Conservation (phyloP, 2,329 filamentous ascomycete genomes). For the Epichloe festucae region DNA sequence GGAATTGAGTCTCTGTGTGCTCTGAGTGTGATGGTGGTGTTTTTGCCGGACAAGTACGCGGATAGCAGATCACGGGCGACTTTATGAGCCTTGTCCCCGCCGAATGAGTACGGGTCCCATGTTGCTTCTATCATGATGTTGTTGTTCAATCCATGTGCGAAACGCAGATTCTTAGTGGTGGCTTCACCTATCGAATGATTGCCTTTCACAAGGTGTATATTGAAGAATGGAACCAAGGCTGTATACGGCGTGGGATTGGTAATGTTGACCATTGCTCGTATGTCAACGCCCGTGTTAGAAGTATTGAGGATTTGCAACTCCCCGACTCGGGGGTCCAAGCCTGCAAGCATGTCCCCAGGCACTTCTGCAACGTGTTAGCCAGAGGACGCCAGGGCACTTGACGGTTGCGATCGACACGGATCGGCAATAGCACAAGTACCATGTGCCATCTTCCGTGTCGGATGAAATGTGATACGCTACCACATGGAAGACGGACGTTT, state of each 20-base stretch:
- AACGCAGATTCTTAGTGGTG: constrained; percentile 46
- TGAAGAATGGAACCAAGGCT: constrained; percentile 67
- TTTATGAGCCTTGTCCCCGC: constrained; percentile 46
- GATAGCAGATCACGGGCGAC: constrained; percentile 65
- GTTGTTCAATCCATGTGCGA: constrained; percentile 60
- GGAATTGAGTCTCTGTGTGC: constrained; percentile 64
- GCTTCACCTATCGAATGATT: constrained; percentile 64
- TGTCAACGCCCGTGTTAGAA: constrained; percentile 52
- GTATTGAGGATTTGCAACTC: constrained; percentile 63
- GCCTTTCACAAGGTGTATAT: constrained; percentile 63
- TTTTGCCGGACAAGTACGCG: constrained; percentile 76
- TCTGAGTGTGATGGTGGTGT: constrained; percentile 65
- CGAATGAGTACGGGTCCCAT: constrained; percentile 57
- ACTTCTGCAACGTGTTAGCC: constrained; percentile 39
- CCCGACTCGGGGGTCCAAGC: constrained; percentile 49
- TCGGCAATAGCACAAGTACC: constrained; percentile 9
- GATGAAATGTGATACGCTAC: constrained; percentile 12
- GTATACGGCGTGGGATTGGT: constrained; percentile 86
- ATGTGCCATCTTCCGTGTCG: constrained; percentile 14
- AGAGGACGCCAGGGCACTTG: constrained; percentile 6
- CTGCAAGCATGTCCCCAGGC: constrained; percentile 36
- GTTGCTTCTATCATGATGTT: constrained; percentile 52
- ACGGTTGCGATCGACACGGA: constrained; percentile 9
- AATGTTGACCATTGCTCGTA: constrained; percentile 64
- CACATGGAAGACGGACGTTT: constrained; percentile 64